A percentile compares a stretch with the other conserved stretches of the same genome.
These are phyloP conservation scores for Amanita pseudoporphyria DNA, from an alignment of 768 basidiomycete genomes.

Conservation along the genomic window DNA sequence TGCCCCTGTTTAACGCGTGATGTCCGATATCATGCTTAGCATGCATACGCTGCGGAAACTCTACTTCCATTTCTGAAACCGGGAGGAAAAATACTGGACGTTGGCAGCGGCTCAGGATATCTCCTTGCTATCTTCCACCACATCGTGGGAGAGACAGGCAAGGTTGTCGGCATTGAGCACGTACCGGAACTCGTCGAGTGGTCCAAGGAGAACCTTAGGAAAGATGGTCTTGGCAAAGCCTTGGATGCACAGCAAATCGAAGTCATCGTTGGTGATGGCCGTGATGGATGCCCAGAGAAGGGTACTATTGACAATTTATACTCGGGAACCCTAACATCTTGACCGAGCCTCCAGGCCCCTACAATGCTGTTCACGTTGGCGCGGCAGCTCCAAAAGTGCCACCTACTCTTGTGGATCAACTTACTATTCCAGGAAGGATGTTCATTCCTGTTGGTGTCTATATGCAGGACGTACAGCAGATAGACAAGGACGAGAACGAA, in stretches of 20 bases:
- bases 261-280: conserved; percentile 71
- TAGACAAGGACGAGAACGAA: conserved; percentile 73
- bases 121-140: conserved; percentile 74
- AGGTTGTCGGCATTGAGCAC: conserved; percentile 88
- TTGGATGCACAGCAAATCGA: conserved; percentile 47
- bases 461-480: conserved; percentile 53
- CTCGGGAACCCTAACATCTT: conserved; percentile 1
- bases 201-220: conserved; percentile 57
- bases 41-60: conserved; percentile 78
- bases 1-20: neutral
- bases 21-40: conserved; percentile 30
- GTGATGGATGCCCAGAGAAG: conserved; percentile 42
- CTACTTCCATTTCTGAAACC: conserved; percentile 64
- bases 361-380: conserved; percentile 87
- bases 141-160: conserved; percentile 47
- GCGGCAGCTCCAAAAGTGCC: conserved; percentile 81
- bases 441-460: conserved; percentile 82
- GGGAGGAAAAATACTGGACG: conserved; percentile 74
- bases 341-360: conserved; percentile 37
- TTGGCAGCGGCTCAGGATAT: conserved; percentile 87
- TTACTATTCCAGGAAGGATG: conserved; percentile 70
- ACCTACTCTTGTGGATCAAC: conserved; percentile 62
- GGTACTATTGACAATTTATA: conserved; percentile 14
- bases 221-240: conserved; percentile 51
- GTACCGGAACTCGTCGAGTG: conserved; percentile 66